Percentiles rank a stretch among this genome's conserved stretches.
Conservation (phyloP, 495 filamentous ascomycete species). For the Bacidia gigantensis region DNA sequence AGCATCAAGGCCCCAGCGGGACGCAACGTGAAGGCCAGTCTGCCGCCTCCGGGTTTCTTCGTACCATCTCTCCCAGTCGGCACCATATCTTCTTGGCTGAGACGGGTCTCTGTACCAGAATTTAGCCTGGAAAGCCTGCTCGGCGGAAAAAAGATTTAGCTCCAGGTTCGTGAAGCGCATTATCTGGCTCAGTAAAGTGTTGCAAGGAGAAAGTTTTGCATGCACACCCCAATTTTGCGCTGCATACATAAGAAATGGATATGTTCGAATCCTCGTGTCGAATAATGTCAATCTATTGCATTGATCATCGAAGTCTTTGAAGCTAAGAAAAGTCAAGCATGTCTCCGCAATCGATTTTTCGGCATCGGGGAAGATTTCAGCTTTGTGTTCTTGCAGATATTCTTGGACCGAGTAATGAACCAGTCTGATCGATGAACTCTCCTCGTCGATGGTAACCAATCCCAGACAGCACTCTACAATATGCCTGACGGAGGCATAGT, state of each 20-base stretch:
- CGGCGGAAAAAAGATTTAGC: not conserved
- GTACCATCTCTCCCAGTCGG: too few species aligned
- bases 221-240: constrained; percentile 8
- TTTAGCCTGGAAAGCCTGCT: not conserved
- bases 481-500: not conserved
- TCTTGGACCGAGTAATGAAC: constrained; percentile 8
- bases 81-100: too few species aligned
- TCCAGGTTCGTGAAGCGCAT: not conserved
- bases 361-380: constrained; percentile 5
- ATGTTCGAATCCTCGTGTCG: too few species aligned
- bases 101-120: too few species aligned
- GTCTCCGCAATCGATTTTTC: constrained; percentile 5
- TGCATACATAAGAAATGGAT: constrained; percentile 9
- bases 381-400: not conserved
- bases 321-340: constrained; percentile 7
- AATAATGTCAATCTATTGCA: not conserved
- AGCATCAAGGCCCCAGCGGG: too few species aligned
- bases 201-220: not conserved
- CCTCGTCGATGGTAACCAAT: not conserved
- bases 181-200: not conserved
- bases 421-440: constrained; percentile 1
- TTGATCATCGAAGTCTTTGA: constrained; percentile 2
- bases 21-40: too few species aligned
- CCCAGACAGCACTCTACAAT: constrained; percentile 8
- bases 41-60: too few species aligned